Evolutionary conservation across 768 basidiomycete genomes (phyloP).

Genomic region (Mycena pura): DNA sequence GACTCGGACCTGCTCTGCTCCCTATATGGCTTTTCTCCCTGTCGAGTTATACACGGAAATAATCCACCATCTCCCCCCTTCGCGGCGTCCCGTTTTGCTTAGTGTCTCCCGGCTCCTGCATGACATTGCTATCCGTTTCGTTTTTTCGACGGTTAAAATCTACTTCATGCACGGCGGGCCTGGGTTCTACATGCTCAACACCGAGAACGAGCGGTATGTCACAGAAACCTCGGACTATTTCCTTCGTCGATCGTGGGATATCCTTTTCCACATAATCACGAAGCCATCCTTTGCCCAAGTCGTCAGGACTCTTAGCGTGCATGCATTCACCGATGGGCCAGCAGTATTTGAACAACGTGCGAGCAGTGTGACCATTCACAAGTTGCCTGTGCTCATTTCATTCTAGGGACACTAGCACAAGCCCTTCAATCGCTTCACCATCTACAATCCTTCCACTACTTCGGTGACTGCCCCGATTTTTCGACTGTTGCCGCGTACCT

Average conservation of each 20-base stretch:
- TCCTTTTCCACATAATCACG: slow-evolving; percentile 43
- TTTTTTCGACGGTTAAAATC: slow-evolving; percentile 46
- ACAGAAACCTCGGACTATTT: slow-evolving; percentile 36
- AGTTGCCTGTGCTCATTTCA: slow-evolving; percentile 2
- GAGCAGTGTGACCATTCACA: slow-evolving; percentile 5
- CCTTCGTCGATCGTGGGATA: slow-evolving; percentile 48
- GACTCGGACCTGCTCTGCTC: too few relatives aligned
- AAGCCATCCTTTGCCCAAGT: slow-evolving; percentile 42
- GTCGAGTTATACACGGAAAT: slow-evolving; percentile 48
- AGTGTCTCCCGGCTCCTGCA: slow-evolving; percentile 45
- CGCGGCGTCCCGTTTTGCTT: slow-evolving; percentile 35
- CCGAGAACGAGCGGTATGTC: slow-evolving; percentile 34
- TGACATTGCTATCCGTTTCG: slow-evolving; percentile 38
- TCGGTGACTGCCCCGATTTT: slow-evolving; percentile 40
- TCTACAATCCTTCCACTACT: slow-evolving; percentile 47
- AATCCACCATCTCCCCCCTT: slow-evolving; percentile 36
- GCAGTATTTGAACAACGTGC: slow-evolving; percentile 46
- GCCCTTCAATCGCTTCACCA: slow-evolving; percentile 38
- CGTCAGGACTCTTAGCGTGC: slow-evolving; percentile 44
- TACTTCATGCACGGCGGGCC: slow-evolving; percentile 42
- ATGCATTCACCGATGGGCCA: slow-evolving; percentile 42
- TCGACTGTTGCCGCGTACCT: slow-evolving; percentile 37
- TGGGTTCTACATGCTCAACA: slow-evolving; percentile 39
- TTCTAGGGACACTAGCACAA: slow-evolving; percentile 42
- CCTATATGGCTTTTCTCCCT: slow-evolving; percentile 33